A percentile compares a stretch with the other conserved stretches of the same genome.
These are phyloP conservation scores for Fusarium napiforme DNA, from an alignment of 2,329 filamentous ascomycete species.

Conservation along the genomic window DNA sequence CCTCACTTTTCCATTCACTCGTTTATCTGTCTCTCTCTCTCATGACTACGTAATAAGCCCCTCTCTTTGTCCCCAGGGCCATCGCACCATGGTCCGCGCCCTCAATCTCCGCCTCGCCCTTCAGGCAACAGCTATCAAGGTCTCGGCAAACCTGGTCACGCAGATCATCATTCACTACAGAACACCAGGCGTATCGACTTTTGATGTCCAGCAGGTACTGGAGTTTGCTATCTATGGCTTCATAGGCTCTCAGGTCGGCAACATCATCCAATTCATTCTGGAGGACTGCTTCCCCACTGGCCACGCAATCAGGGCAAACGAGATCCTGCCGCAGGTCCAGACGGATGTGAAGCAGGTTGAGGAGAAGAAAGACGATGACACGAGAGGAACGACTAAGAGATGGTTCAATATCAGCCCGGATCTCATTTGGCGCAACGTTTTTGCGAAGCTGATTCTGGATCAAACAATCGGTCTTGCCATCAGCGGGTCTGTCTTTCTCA, in stretches of 20 bases:
- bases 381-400: slow-evolving; percentile 2
- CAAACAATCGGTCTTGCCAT: slow-evolving; percentile 51
- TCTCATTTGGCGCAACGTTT: slow-evolving; percentile 51
- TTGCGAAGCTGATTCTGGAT: slow-evolving; percentile 51
- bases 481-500: slow-evolving; percentile 49
- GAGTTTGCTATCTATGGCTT: slow-evolving; percentile 52
- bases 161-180: slow-evolving; percentile 40
- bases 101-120: slow-evolving; percentile 45
- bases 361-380: slow-evolving; percentile 42
- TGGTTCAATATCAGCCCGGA: slow-evolving; percentile 40
- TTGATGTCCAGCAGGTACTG: slow-evolving; percentile 50
- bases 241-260: slow-evolving; percentile 51
- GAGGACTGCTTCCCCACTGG: slow-evolving; percentile 51
- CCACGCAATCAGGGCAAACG: slow-evolving; percentile 33
- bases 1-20: background rate
- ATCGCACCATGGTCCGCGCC: slow-evolving; percentile 41
- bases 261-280: slow-evolving; percentile 50
- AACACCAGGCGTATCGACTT: slow-evolving; percentile 27
- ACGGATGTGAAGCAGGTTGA: slow-evolving; percentile 28
- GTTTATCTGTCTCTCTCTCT: background rate
- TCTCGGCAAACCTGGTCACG: slow-evolving; percentile 48
- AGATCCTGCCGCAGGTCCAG: slow-evolving; percentile 35
- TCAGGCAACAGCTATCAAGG: slow-evolving; percentile 47
- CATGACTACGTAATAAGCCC: slow-evolving; percentile 21
- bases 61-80: background rate